Base-by-base conservation (phyloP, 2,329 filamentous ascomycete genomes). In the Lachnellula suecica region DNA sequence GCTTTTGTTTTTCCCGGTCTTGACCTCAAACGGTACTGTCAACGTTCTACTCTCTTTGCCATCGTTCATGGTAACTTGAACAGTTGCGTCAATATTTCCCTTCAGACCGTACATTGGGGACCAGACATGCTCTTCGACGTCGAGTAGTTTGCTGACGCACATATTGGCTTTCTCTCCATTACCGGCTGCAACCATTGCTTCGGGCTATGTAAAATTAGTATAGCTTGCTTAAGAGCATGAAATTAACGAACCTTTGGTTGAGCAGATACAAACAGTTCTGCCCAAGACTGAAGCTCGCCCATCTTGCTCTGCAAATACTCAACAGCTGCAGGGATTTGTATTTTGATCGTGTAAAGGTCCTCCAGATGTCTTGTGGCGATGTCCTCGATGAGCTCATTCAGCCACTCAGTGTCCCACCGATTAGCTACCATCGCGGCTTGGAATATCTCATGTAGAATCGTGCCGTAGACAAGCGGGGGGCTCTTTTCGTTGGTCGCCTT, bases 71-170 rank as follows among this genome's bases (percentile, higher is more conserved):
- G 82, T 83, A 15, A 94, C 88, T 72, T 99, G 90, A 1, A 99
- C 89, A 0, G 94, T 97, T 24, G 94, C 94, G 72, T 99, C 94
- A 54, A 99, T 94, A 63, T 97, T 99, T 25, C 94, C 94, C 70
- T 99, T 99, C 15, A 99, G 77, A 0, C 94, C 94, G 67, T 96
- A 99, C 83, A 91, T 93, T 0, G 94, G 94, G 6, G 93, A 97
- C 94, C 94, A 99, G 24, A 99, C 85, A 66, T 97, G 94, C 70
- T 99, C 94, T 68, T 99, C 94, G 9, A 99, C 89, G 66, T 97
- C 94, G 13, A 99, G 85, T 24, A 99, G 77, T 67, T 97, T 99
- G 64, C 87, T 95, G 61, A 99, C 85, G 61, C 89, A 91, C 80
- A 97, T 86, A 52, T 80, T 87, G 10, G 87, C 83, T 59, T 85